phyloP scores from a whole-genome alignment of 495 filamentous ascomycete genomes.

The Chaetomium tenue region DNA sequence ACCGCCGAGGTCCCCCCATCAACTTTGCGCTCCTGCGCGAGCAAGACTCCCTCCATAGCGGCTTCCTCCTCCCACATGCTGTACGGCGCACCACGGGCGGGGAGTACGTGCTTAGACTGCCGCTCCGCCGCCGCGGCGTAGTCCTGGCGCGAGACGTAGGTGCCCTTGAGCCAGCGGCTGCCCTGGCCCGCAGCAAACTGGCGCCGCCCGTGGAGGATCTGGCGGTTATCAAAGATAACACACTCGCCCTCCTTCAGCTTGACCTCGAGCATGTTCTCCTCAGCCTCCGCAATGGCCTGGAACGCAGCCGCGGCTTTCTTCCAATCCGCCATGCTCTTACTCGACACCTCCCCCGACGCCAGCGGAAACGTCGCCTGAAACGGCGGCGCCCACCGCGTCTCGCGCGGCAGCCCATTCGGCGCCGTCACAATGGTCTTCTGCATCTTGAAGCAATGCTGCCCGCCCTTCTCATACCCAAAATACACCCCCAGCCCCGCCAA shows the following conservation, averaged over 20 bases:
- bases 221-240: conserved; percentile 80
- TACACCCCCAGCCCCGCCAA: conserved; percentile 49
- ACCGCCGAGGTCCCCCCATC: neutral
- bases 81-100: neutral
- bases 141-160: conserved; percentile 75
- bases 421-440: conserved; percentile 53
- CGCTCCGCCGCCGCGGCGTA: conserved; percentile 35
- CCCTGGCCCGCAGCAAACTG: conserved; percentile 63
- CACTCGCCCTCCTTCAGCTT: conserved; percentile 76
- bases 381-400: conserved; percentile 65
- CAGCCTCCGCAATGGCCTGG: conserved; percentile 45
- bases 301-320: conserved; percentile 47
- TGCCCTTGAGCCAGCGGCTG: conserved; percentile 77
- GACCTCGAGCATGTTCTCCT: conserved; percentile 60
- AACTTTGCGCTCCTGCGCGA: neutral
- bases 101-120: neutral
- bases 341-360: neutral
- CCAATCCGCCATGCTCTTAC: conserved; percentile 32
- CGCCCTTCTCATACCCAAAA: conserved; percentile 71
- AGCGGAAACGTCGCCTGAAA: conserved; percentile 35
- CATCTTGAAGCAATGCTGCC: conserved; percentile 56
- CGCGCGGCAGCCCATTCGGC: conserved; percentile 17
- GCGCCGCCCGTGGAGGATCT: conserved; percentile 72
- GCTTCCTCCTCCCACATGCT: neutral
- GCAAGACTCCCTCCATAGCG: neutral